phyloP scores from a whole-genome alignment of 371 early-diverging fungal species.

The Mortierella sp. region DNA sequence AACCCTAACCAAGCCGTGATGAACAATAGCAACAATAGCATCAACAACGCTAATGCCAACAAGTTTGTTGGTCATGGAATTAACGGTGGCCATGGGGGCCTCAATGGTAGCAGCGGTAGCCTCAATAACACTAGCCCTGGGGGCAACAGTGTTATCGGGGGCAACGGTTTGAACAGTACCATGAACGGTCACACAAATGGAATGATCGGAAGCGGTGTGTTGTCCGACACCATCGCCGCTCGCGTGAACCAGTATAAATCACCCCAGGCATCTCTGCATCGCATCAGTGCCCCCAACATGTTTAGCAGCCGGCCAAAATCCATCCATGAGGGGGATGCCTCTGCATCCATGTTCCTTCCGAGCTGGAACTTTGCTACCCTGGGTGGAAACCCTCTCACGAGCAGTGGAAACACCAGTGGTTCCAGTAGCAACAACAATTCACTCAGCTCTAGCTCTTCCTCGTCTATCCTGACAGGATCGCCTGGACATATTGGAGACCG shows the following conservation, averaged over 20 bases:
- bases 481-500: slow-evolving; percentile 53
- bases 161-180: slow-evolving; percentile 15
- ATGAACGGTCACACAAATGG: slow-evolving; percentile 27
- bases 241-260: slow-evolving; percentile 42
- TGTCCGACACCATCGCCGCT: slow-evolving; percentile 32
- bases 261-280: slow-evolving; percentile 25
- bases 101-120: slow-evolving; percentile 1
- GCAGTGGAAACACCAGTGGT: neutral
- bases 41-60: slow-evolving; percentile 10
- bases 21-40: neutral
- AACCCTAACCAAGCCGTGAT: neutral
- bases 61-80: slow-evolving; percentile 4
- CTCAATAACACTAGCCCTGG: slow-evolving; percentile 6
- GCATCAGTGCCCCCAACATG: slow-evolving; percentile 35
- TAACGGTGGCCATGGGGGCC: neutral
- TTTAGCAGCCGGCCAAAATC: slow-evolving; percentile 57
- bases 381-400: slow-evolving; percentile 38
- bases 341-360: slow-evolving; percentile 57
- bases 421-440: slow-evolving; percentile 1
- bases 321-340: slow-evolving; percentile 58
- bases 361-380: slow-evolving; percentile 49
- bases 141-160: neutral
- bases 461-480: slow-evolving; percentile 28
- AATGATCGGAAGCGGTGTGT: slow-evolving; percentile 33
- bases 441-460: neutral